A percentile compares a stretch with the other conserved stretches of the same genome.
Conservation (phyloP, 495 filamentous ascomycete genomes). For the Cudoniella acicularis region DNA sequence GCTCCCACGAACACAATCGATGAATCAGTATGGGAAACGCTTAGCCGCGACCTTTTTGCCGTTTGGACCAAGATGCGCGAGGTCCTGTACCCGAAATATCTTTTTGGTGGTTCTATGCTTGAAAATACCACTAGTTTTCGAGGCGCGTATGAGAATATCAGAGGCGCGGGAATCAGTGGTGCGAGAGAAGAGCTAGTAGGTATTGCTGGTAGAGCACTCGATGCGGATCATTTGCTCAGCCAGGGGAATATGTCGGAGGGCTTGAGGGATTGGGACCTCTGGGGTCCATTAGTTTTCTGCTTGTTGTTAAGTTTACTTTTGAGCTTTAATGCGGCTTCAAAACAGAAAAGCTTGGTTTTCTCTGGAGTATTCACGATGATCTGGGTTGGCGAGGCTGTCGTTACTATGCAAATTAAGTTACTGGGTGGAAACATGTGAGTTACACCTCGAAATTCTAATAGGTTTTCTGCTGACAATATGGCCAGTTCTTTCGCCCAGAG, state of each 20-base stretch:
- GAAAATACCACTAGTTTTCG: slow-evolving; percentile 51
- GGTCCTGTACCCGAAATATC: slow-evolving; percentile 94
- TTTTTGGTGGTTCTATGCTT: slow-evolving; percentile 76
- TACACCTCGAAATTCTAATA: slow-evolving; percentile 10
- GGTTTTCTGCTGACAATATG: slow-evolving; percentile 31
- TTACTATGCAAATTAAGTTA: slow-evolving; percentile 98
- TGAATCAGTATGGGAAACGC: slow-evolving; percentile 92
- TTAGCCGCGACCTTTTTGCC: slow-evolving; percentile 84
- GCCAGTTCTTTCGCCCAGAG: slow-evolving; percentile 98
- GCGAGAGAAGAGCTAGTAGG: slow-evolving; percentile 61
- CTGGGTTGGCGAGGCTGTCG: slow-evolving; percentile 94
- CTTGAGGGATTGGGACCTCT: slow-evolving; percentile 93
- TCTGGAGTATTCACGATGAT: slow-evolving; percentile 93
- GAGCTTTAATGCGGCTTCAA: slow-evolving; percentile 65
- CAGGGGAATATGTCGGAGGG: slow-evolving; percentile 83
- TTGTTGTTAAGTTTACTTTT: slow-evolving; percentile 81
- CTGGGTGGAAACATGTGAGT: slow-evolving; percentile 96
- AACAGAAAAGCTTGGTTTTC: slow-evolving; percentile 86
- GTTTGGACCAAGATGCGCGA: slow-evolving; percentile 98
- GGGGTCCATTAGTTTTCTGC: slow-evolving; percentile 94
- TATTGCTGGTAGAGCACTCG: slow-evolving; percentile 56
- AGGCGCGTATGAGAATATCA: slow-evolving; percentile 48
- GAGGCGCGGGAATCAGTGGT: slow-evolving; percentile 43
- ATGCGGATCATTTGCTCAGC: slow-evolving; percentile 58
- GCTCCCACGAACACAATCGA: slow-evolving; percentile 93